Percentiles rank a stretch among this genome's conserved stretches.
Conservation (phyloP, 2,329 filamentous ascomycete genomes). For the Monosporascus ibericus region DNA sequence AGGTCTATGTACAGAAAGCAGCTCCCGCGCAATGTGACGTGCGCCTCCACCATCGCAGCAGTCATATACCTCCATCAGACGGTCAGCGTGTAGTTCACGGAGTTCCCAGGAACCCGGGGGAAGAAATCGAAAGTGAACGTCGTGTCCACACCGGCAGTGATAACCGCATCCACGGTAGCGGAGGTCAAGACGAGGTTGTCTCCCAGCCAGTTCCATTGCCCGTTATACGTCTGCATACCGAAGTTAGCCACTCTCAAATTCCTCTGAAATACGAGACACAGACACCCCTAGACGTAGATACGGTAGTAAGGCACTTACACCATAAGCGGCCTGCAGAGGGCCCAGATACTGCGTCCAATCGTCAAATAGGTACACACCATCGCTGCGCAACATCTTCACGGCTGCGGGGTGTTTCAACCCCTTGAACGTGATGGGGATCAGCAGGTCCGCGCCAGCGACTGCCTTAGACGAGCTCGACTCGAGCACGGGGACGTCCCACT, state of each 20-base stretch:
- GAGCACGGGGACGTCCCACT: slow-evolving; percentile 43
- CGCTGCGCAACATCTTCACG: slow-evolving; percentile 41
- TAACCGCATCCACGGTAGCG: slow-evolving; percentile 38
- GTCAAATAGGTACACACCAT: slow-evolving; percentile 47
- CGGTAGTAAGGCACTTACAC: slow-evolving; percentile 17
- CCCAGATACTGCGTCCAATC: slow-evolving; percentile 50
- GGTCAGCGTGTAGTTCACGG: slow-evolving; percentile 39
- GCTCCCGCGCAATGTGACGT: background rate
- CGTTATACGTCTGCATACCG: slow-evolving; percentile 35
- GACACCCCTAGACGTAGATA: too few relatives aligned
- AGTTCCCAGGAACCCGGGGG: slow-evolving; percentile 43
- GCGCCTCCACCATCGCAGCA: background rate
- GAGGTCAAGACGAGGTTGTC: slow-evolving; percentile 39
- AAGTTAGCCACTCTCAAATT: background rate
- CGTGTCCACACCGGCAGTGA: slow-evolving; percentile 35
- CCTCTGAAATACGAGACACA: too few relatives aligned
- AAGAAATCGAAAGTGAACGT: slow-evolving; percentile 51
- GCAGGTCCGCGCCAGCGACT: slow-evolving; percentile 28
- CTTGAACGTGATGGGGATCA: slow-evolving; percentile 45
- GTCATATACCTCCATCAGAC: slow-evolving; percentile 4
- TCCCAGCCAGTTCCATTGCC: slow-evolving; percentile 46
- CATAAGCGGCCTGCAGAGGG: slow-evolving; percentile 42
- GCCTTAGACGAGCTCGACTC: slow-evolving; percentile 15
- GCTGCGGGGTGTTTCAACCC: slow-evolving; percentile 44
- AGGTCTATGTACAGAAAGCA: background rate